Base-by-base conservation (phyloP, 352 stramenopile species). In the Phytopythium aichiense region DNA sequence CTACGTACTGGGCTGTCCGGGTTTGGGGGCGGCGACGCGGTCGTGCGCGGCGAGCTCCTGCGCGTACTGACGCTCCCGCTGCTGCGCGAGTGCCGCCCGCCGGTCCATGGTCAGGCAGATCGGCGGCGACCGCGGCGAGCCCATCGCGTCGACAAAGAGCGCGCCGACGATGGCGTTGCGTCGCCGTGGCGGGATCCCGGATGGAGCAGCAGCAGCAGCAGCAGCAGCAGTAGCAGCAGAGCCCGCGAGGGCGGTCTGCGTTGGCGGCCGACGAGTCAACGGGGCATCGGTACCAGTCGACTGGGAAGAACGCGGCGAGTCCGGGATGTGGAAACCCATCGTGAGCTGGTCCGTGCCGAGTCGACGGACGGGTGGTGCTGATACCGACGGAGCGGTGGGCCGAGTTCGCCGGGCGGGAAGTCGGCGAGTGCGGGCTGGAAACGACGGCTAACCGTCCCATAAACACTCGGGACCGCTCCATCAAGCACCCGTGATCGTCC, bases 301-400 rank as follows among this genome's bases (percentile, higher is more conserved):
- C 25, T 18, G 37, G 7, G 49, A 46, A 9, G 64, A 56, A 20
- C 68, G 67, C 2, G 79, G 72, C 8, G 79, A 88, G 58, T 89
- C 71, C 30, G 77, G 81, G 63, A 89, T 88, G 68, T 81, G 79
- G 72, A 80, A 87, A 49, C 81, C 81, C 81, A 91, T 91, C 2
- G 28, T n/a, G 22, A 15, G 5, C 22, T 31, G 42, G 18, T 25
- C 7, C 18, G 6, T n/a, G 42, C 22, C 46, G 22, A 18, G 12
- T n/a, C 16, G 3, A 37, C 15, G 45, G 23, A 53, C 11, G 4
- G 46, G 12, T 5, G 46, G 11, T 2, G 52, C 13, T 11, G 13
- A 18, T 58, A 58, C 52, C 33, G 52, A 35, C 33, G 52, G 31
- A 20, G 33, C 52, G 52, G 52, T 58, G 33, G 42, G 38, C 1